Evolutionary conservation across 176 grass and related monocot genomes (phyloP).

Genomic region (Zea luxurians): DNA sequence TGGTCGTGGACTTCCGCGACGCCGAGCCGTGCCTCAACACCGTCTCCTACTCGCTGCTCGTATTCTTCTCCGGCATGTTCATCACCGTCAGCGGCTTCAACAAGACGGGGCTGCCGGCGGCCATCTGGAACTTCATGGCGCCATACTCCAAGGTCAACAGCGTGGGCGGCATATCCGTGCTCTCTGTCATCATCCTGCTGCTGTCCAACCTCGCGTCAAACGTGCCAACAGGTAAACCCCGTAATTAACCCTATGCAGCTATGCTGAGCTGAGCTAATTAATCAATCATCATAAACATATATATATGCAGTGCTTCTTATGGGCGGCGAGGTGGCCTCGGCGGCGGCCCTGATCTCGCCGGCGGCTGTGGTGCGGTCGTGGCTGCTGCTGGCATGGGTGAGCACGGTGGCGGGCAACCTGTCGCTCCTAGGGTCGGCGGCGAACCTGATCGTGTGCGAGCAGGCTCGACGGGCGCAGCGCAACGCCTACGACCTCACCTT

Average conservation of each 20-base stretch:
- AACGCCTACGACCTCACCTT: slow-evolving; percentile 72
- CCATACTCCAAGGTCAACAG: slow-evolving; percentile 65
- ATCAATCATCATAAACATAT: too few relatives aligned
- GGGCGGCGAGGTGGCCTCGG: slow-evolving; percentile 50
- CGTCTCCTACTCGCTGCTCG: slow-evolving; percentile 67
- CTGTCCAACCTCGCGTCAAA: slow-evolving; percentile 83
- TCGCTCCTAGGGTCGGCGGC: slow-evolving; percentile 66
- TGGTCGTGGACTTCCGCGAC: slow-evolving; percentile 73
- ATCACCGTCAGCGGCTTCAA: slow-evolving; percentile 73
- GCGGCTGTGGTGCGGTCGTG: slow-evolving; percentile 29
- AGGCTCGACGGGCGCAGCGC: slow-evolving; percentile 49
- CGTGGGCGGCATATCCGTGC: slow-evolving; percentile 57
- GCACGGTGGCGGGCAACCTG: slow-evolving; percentile 61
- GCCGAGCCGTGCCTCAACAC: slow-evolving; percentile 61
- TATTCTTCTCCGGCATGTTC: slow-evolving; percentile 90
- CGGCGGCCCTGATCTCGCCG: slow-evolving; percentile 53
- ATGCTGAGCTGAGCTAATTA: too few relatives aligned
- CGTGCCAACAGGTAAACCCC: slow-evolving; percentile 39
- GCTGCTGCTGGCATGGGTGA: slow-evolving; percentile 52
- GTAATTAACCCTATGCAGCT: too few relatives aligned
- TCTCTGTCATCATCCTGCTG: slow-evolving; percentile 59
- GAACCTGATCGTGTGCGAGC: slow-evolving; percentile 83
- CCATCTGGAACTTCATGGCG: slow-evolving; percentile 75
- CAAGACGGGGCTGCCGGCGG: slow-evolving; percentile 57
- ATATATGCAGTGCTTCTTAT: slow-evolving; percentile 46